A percentile compares a stretch with the other conserved stretches of the same genome.
These are phyloP conservation scores for Ambrosia hybrid DNA, from an alignment of 140 eudicot species.

Conservation along the genomic window DNA sequence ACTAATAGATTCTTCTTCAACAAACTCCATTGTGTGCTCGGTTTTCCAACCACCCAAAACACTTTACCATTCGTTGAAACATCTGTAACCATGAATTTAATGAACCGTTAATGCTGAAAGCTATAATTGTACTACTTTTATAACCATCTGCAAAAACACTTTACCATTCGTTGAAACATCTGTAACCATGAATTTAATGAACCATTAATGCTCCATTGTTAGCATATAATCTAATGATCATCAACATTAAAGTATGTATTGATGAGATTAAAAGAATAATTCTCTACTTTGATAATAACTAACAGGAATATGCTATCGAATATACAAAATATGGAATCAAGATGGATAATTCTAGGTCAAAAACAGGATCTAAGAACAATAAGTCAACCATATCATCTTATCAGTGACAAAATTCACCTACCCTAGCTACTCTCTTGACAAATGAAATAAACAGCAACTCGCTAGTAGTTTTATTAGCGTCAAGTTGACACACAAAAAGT, in stretches of 20 bases:
- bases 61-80: slow-evolving; percentile 84
- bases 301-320: neutral
- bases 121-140: neutral
- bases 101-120: neutral
- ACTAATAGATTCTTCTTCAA: slow-evolving; percentile 73
- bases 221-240: too few relatives aligned
- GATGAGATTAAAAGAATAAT: neutral
- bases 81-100: slow-evolving; percentile 37
- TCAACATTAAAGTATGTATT: neutral
- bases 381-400: neutral
- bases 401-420: too few relatives aligned
- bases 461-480: too few relatives aligned
- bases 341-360: neutral
- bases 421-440: too few relatives aligned
- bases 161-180: slow-evolving; percentile 88
- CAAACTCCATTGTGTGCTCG: slow-evolving; percentile 64
- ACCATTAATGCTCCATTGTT: too few relatives aligned
- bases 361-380: neutral
- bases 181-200: slow-evolving; percentile 17
- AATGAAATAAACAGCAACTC: too few relatives aligned
- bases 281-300: too few relatives aligned
- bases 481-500: too few relatives aligned
- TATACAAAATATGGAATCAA: neutral
- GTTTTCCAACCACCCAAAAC: slow-evolving; percentile 70
- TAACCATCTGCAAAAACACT: slow-evolving; percentile 40